Conservation (phyloP, 2,329 filamentous ascomycete species). For the Trichophyton benhamiae region DNA sequence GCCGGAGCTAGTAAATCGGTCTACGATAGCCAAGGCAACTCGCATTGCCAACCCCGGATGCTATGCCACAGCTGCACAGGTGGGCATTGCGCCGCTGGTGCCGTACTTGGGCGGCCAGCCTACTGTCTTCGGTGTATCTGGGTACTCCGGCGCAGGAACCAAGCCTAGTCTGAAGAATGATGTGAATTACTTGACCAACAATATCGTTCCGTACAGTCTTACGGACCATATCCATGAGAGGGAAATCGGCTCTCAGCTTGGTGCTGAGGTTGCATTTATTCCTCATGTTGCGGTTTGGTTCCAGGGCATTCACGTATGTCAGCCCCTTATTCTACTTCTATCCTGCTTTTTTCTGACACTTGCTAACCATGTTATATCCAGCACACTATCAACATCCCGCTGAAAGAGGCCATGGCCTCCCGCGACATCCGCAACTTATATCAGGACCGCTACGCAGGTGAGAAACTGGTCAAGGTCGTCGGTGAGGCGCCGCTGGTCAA, state of each 20-base stretch:
- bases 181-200: slow-evolving; percentile 66
- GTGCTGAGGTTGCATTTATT: slow-evolving; percentile 64
- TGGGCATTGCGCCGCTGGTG: slow-evolving; percentile 73
- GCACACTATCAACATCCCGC: slow-evolving; percentile 79
- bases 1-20: slow-evolving; percentile 69
- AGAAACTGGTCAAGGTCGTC: slow-evolving; percentile 85
- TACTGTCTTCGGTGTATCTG: slow-evolving; percentile 78
- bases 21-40: slow-evolving; percentile 62
- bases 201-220: slow-evolving; percentile 80
- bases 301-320: slow-evolving; percentile 65
- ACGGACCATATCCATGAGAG: slow-evolving; percentile 92
- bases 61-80: slow-evolving; percentile 85
- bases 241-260: slow-evolving; percentile 73
- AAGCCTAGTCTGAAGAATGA: slow-evolving; percentile 94
- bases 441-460: slow-evolving; percentile 89
- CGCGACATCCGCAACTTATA: slow-evolving; percentile 89
- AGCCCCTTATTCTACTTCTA: neutral
- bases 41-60: slow-evolving; percentile 90
- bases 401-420: slow-evolving; percentile 75
- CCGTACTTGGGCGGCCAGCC: slow-evolving; percentile 66
- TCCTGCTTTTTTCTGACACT: slow-evolving; percentile 6
- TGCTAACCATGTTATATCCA: slow-evolving; percentile 17
- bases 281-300: slow-evolving; percentile 97
- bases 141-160: slow-evolving; percentile 88
- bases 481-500: slow-evolving; percentile 81